phyloP scores from a whole-genome alignment of 75 land plant genomes.

The Pinus taeda region DNA sequence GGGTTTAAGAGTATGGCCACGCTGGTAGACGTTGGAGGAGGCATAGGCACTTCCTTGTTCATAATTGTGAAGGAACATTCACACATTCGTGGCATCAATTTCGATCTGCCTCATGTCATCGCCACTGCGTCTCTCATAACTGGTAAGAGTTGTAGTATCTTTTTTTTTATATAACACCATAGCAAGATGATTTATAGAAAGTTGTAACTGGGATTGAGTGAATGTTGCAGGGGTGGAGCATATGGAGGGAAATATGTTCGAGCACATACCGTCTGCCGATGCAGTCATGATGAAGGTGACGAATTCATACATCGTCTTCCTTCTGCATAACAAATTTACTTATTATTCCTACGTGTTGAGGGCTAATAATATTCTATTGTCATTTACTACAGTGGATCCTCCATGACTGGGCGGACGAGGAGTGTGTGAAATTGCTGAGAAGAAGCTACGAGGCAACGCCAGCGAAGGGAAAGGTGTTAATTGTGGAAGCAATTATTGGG shows the following conservation, averaged over 20 bases:
- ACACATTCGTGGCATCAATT: constrained; percentile 30
- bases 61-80: constrained; percentile 31
- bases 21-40: constrained; percentile 44
- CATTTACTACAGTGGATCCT: background rate
- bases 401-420: constrained; percentile 13
- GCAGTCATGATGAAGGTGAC: background rate
- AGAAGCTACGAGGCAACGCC: constrained; percentile 8
- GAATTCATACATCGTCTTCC: background rate
- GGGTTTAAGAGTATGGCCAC: constrained; percentile 23
- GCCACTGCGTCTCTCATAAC: constrained; percentile 8
- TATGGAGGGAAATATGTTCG: background rate
- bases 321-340: background rate
- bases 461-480: constrained; percentile 22
- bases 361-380: background rate
- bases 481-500: background rate
- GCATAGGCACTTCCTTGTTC: constrained; percentile 15
- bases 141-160: background rate
- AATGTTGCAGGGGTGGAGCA: background rate
- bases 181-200: too few species aligned
- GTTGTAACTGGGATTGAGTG: too few species aligned
- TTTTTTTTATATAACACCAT: too few species aligned
- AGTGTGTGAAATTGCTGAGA: constrained; percentile 17
- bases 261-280: background rate
- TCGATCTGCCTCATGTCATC: constrained; percentile 50
- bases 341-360: background rate